A percentile compares a stretch with the other conserved stretches of the same genome.
Evolutionary conservation across 768 basidiomycete species (phyloP).

Genomic region (Suillus clintonianus): DNA sequence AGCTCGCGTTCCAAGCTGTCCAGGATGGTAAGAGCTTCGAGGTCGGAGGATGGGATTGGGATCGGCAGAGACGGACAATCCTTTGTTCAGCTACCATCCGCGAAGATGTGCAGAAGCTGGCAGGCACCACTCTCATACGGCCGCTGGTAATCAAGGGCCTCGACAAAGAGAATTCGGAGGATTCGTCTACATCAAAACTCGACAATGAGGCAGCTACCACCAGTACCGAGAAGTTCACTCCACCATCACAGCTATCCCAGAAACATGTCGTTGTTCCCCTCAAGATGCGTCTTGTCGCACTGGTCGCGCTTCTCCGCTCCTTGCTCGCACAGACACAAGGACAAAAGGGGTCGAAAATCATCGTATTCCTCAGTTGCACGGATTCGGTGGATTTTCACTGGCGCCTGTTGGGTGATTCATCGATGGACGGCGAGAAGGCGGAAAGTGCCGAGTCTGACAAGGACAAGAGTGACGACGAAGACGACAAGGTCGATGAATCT

Average conservation of each 20-base stretch:
- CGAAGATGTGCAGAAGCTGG: conserved; percentile 92
- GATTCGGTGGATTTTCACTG: conserved; percentile 99
- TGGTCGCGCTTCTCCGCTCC: conserved; percentile 82
- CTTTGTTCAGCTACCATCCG: conserved; percentile 97
- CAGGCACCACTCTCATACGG: conserved; percentile 75
- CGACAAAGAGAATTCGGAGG: conserved; percentile 42
- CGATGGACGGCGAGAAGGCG: conserved; percentile 52
- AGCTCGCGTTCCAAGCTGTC: conserved; percentile 68
- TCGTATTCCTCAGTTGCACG: conserved; percentile 96
- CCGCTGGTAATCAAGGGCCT: conserved; percentile 85
- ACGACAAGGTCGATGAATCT: conserved; percentile 24
- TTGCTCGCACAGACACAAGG: conserved; percentile 65
- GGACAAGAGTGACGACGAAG: conserved; percentile 18
- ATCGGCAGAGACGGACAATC: conserved; percentile 74
- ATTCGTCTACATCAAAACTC: conserved; percentile 16
- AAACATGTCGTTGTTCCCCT: conserved; percentile 89
- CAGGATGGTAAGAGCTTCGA: conserved; percentile 68
- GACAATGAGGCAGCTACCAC: conserved; percentile 20
- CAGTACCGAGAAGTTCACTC: conserved; percentile 73
- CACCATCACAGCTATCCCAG: conserved; percentile 91
- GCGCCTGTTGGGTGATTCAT: conserved; percentile 72
- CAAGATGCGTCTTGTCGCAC: conserved; percentile 90
- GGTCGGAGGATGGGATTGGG: conserved; percentile 87
- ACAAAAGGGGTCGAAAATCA: conserved; percentile 67
- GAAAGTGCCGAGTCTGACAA: conserved; percentile 26